Base-by-base conservation (phyloP, 345 rosid genomes). In the Dimocarpus longan region DNA sequence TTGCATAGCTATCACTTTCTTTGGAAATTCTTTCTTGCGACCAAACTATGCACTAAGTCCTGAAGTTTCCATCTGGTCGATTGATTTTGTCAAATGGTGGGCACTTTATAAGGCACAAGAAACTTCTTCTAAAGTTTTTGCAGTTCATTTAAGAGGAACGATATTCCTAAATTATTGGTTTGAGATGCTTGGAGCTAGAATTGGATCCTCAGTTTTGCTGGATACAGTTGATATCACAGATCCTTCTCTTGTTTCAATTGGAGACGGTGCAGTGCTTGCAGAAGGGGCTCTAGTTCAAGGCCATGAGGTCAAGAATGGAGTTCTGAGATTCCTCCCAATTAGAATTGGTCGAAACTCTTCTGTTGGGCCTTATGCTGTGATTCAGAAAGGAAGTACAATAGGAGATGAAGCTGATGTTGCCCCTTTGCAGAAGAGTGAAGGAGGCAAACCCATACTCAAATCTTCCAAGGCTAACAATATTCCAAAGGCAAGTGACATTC, bases 11-110 rank as follows among this genome's bases (percentile, higher is more conserved):
- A 82, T 87, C 57, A 75, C 91, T 52, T 70, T 87, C 64, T 82
- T 91, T 2, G 93, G 95, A 32, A 91, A 87, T 59, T 83, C 91
- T 44, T 86, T 91, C 87, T 76, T 89, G 86, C 73, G 80, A 66
- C 87, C 92, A 67, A 91, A 91, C 66, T 88, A 89, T 67, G 76
- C 87, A 18, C 74, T 91, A 71, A 78, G 68, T 68, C 89, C 87
- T 54, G 89, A 89, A 69, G 66, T 85, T 48, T 80, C 90, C 60
- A 86, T 91, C 46, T 91, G 90, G 90, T 91, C 93, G 19, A 6
- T 68, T 21, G 87, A 89, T 67, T 91, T 88, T 71, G 87, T 91
- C 6, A 91, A 84, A 82, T 91, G 93, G 95, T 91, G 91, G 95
- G 90, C 93, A 60, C 93, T 91, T 26, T 91, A 89, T 80, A 91